Base-by-base conservation (phyloP, 257 asterid species). In the Solanum ossicruentum region DNA sequence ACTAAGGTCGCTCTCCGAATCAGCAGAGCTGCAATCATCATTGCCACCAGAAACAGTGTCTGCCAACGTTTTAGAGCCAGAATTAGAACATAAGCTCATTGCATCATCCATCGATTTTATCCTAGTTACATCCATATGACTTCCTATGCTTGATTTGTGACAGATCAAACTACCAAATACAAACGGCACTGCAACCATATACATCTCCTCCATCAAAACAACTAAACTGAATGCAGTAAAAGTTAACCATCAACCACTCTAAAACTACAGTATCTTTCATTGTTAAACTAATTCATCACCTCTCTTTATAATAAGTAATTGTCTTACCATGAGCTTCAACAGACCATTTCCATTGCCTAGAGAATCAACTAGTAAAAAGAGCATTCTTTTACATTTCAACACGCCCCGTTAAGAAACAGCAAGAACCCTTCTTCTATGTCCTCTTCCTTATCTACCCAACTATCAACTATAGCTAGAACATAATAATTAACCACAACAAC, bases 151-250 rank as follows among this genome's bases (percentile, higher is more conserved):
- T 72, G 60, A 85, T 72, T 87, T 89, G 71, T 87, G 90, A 88
- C 57, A 83, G 85, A 87, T 39, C 79, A 84, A 89, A 87, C 90
- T 86, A 87, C 94, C 94, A 89, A 92, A 86, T 20, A 84, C 86
- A 92, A 85, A 91, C 84, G 95, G 95, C 92, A 92, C 93, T 55
- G 81, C 81, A 84, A 87, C 93, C 81, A 88, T 88, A 90, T 73
- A 75, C 83, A 86, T 89, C 84, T 90, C 93, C 89, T 88, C 93
- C 95, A 93, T 89, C 70, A 71, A 88, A 84, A 86, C 89, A 84
- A 78, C 90, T 88, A 87, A 83, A 89, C 84, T 86, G 51, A 86
- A 23, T 26, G 84, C 66, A 87, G 88, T 69, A 88, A 88, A 88
- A 87, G 89, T 82, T 77, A 84, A 90, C 91, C 89, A 55, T 70